These are phyloP conservation scores for Termitomyces heimii DNA, from an alignment of 768 basidiomycete species.

Conservation along the genomic window DNA sequence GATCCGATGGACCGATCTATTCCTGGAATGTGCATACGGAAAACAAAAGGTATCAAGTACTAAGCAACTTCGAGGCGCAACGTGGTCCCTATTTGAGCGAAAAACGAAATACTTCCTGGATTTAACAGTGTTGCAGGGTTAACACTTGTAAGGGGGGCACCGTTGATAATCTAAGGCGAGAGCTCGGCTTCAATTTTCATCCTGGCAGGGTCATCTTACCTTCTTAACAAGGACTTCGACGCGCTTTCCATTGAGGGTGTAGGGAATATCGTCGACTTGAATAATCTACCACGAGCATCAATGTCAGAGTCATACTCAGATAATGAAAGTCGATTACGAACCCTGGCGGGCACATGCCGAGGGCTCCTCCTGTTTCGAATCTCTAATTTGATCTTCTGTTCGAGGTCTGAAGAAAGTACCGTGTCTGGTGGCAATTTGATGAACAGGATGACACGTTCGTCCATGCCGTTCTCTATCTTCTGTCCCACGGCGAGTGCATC, in stretches of 20 bases:
- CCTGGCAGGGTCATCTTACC: constrained; percentile 27
- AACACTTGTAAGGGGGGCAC: constrained; percentile 58
- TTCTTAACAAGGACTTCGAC: constrained; percentile 79
- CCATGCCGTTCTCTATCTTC: constrained; percentile 53
- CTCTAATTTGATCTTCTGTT: constrained; percentile 51
- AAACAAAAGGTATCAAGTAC: background rate
- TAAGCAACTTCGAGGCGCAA: constrained; percentile 41
- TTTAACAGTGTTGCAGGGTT: constrained; percentile 72
- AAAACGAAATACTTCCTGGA: constrained; percentile 63
- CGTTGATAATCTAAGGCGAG: constrained; percentile 63
- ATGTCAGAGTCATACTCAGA: background rate
- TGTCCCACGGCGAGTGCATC: constrained; percentile 74
- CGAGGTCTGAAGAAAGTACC: constrained; percentile 43
- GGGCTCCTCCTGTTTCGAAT: constrained; percentile 62
- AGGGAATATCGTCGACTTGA: constrained; percentile 65
- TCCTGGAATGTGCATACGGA: background rate
- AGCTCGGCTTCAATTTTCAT: background rate
- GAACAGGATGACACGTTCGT: constrained; percentile 75
- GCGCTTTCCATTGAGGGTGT: constrained; percentile 77
- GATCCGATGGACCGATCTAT: constrained; percentile 1
- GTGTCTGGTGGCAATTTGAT: constrained; percentile 54
- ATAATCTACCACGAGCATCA: constrained; percentile 41
- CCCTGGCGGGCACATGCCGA: constrained; percentile 71
- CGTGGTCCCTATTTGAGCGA: constrained; percentile 44
- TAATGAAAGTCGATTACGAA: constrained; percentile 24